Evolutionary conservation across 2,329 filamentous ascomycete genomes (phyloP).

Genomic region (Lasiodiplodia sp.): DNA sequence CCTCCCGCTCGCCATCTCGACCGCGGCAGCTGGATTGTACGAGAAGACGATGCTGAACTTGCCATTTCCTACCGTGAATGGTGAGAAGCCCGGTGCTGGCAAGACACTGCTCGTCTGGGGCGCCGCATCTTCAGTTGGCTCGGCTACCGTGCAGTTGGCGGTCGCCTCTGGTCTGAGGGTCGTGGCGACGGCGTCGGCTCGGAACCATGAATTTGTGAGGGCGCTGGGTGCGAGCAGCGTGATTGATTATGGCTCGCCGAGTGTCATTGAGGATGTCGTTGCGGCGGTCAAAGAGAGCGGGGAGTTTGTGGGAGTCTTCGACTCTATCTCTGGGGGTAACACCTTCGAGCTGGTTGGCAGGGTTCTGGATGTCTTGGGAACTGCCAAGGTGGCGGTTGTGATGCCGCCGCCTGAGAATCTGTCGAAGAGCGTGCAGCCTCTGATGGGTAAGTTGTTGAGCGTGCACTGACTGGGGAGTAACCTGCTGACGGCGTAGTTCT

Average conservation of each 20-base stretch:
- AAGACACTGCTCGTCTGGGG: slow-evolving; percentile 48
- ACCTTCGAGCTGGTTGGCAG: not conserved
- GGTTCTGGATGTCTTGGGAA: not conserved
- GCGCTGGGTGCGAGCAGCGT: slow-evolving; percentile 40
- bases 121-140: slow-evolving; percentile 45
- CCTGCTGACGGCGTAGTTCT: not conserved
- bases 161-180: slow-evolving; percentile 44
- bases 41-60: slow-evolving; percentile 49
- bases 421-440: not conserved
- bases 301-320: slow-evolving; percentile 50
- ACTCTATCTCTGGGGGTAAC: slow-evolving; percentile 36
- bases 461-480: not conserved
- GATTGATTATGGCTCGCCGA: slow-evolving; percentile 44
- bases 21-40: slow-evolving; percentile 53
- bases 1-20: slow-evolving; percentile 55
- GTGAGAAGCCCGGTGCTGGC: slow-evolving; percentile 35
- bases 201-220: slow-evolving; percentile 43
- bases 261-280: slow-evolving; percentile 46
- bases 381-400: not conserved
- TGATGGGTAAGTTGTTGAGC: not conserved
- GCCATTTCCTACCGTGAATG: slow-evolving; percentile 39
- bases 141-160: slow-evolving; percentile 44
- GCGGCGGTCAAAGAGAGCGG: slow-evolving; percentile 42
- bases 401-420: slow-evolving; percentile 11
- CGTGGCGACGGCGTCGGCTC: slow-evolving; percentile 41